These are phyloP conservation scores for Ceratobasidium sp. DNA, from an alignment of 1,284 basidiomycete genomes.

Conservation along the genomic window DNA sequence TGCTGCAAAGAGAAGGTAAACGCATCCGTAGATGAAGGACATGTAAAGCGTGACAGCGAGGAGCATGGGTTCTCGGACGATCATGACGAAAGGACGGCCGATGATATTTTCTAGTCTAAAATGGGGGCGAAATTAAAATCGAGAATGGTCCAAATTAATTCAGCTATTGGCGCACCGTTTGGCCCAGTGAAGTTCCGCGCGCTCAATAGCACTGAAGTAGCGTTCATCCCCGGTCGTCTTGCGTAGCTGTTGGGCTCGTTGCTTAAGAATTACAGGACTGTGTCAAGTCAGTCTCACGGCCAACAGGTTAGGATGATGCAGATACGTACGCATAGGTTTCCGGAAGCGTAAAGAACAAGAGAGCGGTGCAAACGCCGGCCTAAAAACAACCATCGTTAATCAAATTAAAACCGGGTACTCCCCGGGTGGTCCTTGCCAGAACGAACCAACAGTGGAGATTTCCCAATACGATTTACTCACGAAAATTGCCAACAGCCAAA, in stretches of 20 bases:
- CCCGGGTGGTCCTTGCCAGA: slow-evolving; percentile 68
- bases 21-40: slow-evolving; percentile 52
- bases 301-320: not conserved
- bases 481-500: slow-evolving; percentile 55
- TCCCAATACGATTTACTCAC: slow-evolving; percentile 25
- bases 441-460: slow-evolving; percentile 6
- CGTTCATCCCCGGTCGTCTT: slow-evolving; percentile 72
- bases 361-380: slow-evolving; percentile 60
- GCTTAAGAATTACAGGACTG: slow-evolving; percentile 64
- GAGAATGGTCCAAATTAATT: not conserved
- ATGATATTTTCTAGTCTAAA: slow-evolving; percentile 60
- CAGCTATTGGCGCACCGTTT: slow-evolving; percentile 51
- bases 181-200: slow-evolving; percentile 45
- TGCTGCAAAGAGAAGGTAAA: slow-evolving; percentile 59
- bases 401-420: not conserved
- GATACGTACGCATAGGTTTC: slow-evolving; percentile 67
- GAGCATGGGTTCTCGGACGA: slow-evolving; percentile 82
- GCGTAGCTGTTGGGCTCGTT: slow-evolving; percentile 61
- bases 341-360: slow-evolving; percentile 74
- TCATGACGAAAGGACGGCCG: slow-evolving; percentile 71
- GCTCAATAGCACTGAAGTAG: slow-evolving; percentile 63
- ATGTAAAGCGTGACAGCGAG: slow-evolving; percentile 74
- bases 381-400: slow-evolving; percentile 69
- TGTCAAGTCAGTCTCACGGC: not conserved
- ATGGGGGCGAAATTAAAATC: slow-evolving; percentile 1